Base-by-base conservation (phyloP, 2,329 filamentous ascomycete species). In the Coccinonectria pachysandricola region DNA sequence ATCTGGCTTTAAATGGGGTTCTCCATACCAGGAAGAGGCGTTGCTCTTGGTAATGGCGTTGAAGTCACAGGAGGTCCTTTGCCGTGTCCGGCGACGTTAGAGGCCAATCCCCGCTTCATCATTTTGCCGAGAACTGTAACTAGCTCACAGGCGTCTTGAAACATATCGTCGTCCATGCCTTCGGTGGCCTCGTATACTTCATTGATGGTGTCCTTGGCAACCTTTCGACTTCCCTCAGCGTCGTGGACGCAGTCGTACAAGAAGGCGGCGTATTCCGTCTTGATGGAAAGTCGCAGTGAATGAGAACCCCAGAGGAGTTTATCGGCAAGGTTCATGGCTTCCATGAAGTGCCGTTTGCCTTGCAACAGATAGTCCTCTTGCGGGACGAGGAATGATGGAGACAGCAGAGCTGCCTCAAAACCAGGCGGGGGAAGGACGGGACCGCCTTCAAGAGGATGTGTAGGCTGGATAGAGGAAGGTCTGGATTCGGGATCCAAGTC, bases 121-220 rank as follows among this genome's bases (percentile, higher is more conserved):
- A 95, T 91, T 46, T 79, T 83, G 6, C 84, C 85, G 1, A 96
- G 56, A 0, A 91, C 77, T 1, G 81, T 79, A 7, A 96, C 87
- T 8, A 95, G 67, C 45, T 88, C 81, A 31, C 85, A 86, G 0
- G 87, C 85, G 52, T 96, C 91, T 39, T 81, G 75, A 50, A 95
- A 98, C 64, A 91, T 92, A 40, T 92, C 85, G 46, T 96, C 87
- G 32, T 92, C 84, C 75, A 96, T 88, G 12, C 83, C 84, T 53
- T 95, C 87, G 27, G 80, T 76, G 2, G 86, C 85, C 31, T 86
- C 80, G 49, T 95, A 95, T 1, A 95, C 88, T 43, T 94, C 85
- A 21, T 81, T 71, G 34, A 96, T 91, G 3, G 87, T 84, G 19
- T 77, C 69, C 45, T 83, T 79, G 8, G 91, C 88, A 9, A 95